These are phyloP conservation scores for Thielaviopsis cerberus DNA, from an alignment of 2,329 filamentous ascomycete genomes.

Conservation along the genomic window DNA sequence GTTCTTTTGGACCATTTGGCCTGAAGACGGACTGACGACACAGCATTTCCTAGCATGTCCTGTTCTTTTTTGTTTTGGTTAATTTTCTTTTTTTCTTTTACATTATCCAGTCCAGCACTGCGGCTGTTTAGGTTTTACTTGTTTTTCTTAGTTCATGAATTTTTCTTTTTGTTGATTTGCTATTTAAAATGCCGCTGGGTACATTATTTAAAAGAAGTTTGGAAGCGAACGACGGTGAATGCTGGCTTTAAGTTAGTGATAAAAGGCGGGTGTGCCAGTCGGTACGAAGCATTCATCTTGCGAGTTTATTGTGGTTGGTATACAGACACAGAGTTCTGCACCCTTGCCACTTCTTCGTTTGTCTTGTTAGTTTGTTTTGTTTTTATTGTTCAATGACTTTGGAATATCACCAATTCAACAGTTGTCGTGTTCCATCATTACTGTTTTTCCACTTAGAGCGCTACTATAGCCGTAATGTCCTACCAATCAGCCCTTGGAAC, in stretches of 20 bases:
- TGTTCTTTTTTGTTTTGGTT: not conserved
- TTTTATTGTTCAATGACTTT: not conserved
- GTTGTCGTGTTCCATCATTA: not conserved
- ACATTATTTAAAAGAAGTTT: not conserved
- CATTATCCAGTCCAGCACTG: not conserved
- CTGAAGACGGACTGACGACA: not conserved
- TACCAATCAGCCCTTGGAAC: not conserved
- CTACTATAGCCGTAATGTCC: too few species aligned
- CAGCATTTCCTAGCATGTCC: not conserved
- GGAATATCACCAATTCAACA: not conserved
- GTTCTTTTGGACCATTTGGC: not conserved
- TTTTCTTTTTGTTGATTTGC: constrained; percentile 1
- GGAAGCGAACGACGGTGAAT: too few species aligned
- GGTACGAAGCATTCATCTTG: not conserved
- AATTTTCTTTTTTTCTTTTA: not conserved
- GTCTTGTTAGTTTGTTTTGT: not conserved
- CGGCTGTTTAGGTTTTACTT: not conserved
- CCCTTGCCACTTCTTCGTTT: too few species aligned
- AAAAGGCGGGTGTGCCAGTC: not conserved
- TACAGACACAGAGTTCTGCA: too few species aligned
- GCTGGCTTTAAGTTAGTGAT: not conserved
- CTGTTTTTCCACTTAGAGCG: too few species aligned
- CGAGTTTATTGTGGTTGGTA: not conserved
- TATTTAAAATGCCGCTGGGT: not conserved
- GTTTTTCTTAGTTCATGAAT: not conserved